These are phyloP conservation scores for Cordyceps cicadae DNA, from an alignment of 2,329 filamentous ascomycete species.

Conservation along the genomic window DNA sequence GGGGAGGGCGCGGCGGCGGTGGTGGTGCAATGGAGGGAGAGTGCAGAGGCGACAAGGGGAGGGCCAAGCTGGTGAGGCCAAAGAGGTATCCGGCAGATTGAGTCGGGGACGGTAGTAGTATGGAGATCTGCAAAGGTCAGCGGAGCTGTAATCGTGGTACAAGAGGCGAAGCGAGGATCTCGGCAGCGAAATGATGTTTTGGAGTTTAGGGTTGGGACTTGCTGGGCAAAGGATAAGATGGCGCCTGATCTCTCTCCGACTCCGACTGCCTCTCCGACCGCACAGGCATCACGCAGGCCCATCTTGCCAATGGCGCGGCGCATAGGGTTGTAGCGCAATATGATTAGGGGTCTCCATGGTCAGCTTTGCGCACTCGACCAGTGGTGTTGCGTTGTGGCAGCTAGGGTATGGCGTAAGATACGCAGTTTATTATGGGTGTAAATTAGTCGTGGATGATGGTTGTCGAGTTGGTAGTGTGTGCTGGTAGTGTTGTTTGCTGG, in stretches of 20 bases:
- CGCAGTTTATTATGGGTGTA: not conserved
- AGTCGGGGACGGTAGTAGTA: not conserved
- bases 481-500: not conserved
- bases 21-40: not conserved
- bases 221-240: not conserved
- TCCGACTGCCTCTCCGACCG: no score
- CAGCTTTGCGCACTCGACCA: not conserved
- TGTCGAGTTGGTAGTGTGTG: not conserved
- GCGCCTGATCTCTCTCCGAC: not conserved
- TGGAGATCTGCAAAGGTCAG: not conserved
- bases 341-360: not conserved
- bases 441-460: conserved; percentile 1
- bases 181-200: not conserved
- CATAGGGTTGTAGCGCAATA: not conserved
- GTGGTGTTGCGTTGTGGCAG: not conserved
- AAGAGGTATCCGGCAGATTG: not conserved
- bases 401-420: not conserved
- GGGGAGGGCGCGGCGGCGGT: not conserved
- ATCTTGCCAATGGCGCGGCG: not conserved
- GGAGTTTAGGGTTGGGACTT: not conserved
- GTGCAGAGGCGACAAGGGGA: not conserved
- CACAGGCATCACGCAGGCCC: not conserved
- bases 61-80: not conserved
- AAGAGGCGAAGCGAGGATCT: not conserved
- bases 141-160: not conserved